Percentiles rank a stretch among this genome's conserved stretches.
Conservation (phyloP, 106 monocot genomes). For the Dioscorea alata region DNA sequence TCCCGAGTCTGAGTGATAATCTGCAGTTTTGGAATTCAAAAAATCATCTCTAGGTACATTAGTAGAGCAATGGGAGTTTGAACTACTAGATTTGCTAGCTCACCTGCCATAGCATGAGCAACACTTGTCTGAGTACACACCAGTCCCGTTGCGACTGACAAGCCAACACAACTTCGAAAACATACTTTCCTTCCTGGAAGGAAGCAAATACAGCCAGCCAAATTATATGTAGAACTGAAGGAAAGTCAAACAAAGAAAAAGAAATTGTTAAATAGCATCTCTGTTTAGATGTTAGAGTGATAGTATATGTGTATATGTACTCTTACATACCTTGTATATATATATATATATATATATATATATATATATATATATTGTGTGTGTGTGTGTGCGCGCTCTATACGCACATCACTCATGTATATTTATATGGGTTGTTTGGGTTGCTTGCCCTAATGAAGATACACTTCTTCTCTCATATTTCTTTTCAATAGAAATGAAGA, state of each 20-base stretch:
- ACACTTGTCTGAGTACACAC: conserved; percentile 10
- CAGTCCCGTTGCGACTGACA: conserved; percentile 22
- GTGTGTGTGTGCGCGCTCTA: too few relatives aligned
- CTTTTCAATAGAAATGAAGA: neutral
- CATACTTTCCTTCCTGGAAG: conserved; percentile 41
- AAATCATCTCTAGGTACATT: neutral
- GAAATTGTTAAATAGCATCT: neutral
- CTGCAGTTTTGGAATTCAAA: conserved; percentile 2
- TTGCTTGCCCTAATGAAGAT: too few relatives aligned
- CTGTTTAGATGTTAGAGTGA: too few relatives aligned
- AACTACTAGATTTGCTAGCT: conserved; percentile 2
- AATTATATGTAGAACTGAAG: neutral
- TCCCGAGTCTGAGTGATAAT: conserved; percentile 18
- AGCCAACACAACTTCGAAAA: conserved; percentile 33
- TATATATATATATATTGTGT: too few relatives aligned
- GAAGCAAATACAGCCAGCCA: neutral
- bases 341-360: too few relatives aligned
- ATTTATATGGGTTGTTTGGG: too few relatives aligned
- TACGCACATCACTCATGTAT: too few relatives aligned
- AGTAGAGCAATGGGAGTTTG: neutral
- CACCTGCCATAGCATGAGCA: conserved; percentile 52
- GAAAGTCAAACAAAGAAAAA: neutral
- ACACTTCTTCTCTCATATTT: too few relatives aligned
- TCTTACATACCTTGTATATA: too few relatives aligned
- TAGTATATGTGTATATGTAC: too few relatives aligned